phyloP scores from a whole-genome alignment of 2,329 filamentous ascomycete species.

The Lecanoromycetidae sp. region DNA sequence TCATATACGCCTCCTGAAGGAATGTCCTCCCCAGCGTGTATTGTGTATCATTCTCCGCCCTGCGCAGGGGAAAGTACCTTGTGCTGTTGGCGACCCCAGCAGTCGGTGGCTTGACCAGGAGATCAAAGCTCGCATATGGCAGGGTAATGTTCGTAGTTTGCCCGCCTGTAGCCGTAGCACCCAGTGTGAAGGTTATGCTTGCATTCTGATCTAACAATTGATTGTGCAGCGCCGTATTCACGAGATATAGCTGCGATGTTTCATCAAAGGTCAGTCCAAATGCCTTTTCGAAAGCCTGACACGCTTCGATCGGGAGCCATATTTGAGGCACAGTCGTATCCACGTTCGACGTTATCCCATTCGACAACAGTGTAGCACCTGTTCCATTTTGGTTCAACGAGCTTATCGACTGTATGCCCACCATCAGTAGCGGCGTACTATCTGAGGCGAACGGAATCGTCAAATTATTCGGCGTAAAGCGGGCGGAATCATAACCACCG shows the following conservation, averaged over 20 bases:
- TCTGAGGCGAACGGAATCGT: slow-evolving; percentile 17
- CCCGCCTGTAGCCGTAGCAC: slow-evolving; percentile 20
- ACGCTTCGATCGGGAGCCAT: slow-evolving; percentile 43
- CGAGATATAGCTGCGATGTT: slow-evolving; percentile 23
- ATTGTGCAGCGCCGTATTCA: slow-evolving; percentile 24
- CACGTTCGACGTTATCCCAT: slow-evolving; percentile 10
- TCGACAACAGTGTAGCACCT: slow-evolving; percentile 9
- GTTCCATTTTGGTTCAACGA: slow-evolving; percentile 8
- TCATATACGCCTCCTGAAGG: slow-evolving; percentile 35
- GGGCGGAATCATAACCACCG: slow-evolving; percentile 19
- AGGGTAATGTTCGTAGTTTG: slow-evolving; percentile 26
- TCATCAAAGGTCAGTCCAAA: slow-evolving; percentile 27
- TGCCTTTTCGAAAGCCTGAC: slow-evolving; percentile 26
- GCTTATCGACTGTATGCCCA: slow-evolving; percentile 16
- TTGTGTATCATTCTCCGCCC: slow-evolving; percentile 33
- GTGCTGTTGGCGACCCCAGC: slow-evolving; percentile 1
- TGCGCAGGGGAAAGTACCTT: slow-evolving; percentile 38
- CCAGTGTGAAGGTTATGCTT: slow-evolving; percentile 27
- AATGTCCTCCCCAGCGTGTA: slow-evolving; percentile 41
- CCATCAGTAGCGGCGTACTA: slow-evolving; percentile 15
- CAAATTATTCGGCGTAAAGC: slow-evolving; percentile 17
- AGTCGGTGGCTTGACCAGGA: slow-evolving; percentile 24
- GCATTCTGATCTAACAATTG: slow-evolving; percentile 22
- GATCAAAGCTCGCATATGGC: slow-evolving; percentile 38
- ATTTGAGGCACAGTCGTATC: slow-evolving; percentile 29